Percentiles rank a stretch among this genome's conserved stretches.
Conservation (phyloP, 2,329 filamentous ascomycete genomes). For the Pestalotiopsis fici region DNA sequence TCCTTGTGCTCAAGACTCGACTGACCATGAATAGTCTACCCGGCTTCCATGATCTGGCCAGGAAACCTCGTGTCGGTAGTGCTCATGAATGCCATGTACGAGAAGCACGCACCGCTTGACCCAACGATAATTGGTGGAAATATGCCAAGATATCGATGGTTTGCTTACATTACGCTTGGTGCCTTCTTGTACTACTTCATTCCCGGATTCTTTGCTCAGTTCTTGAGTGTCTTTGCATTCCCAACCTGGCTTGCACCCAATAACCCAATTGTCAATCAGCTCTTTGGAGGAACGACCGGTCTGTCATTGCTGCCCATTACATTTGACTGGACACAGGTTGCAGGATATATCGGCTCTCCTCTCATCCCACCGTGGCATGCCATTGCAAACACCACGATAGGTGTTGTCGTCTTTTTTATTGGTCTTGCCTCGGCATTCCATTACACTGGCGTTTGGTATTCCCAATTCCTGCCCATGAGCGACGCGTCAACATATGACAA, state of each 20-base stretch:
- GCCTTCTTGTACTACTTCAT: conserved; percentile 70
- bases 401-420: conserved; percentile 66
- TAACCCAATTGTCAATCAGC: conserved; percentile 68
- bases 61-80: conserved; percentile 66
- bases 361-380: conserved; percentile 73
- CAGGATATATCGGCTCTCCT: conserved; percentile 68
- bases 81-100: conserved; percentile 74
- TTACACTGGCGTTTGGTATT: conserved; percentile 67
- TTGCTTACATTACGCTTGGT: conserved; percentile 55
- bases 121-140: conserved; percentile 60
- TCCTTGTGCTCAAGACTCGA: neutral
- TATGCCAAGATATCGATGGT: conserved; percentile 68
- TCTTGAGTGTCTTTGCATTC: conserved; percentile 70
- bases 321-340: conserved; percentile 76
- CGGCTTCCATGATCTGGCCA: conserved; percentile 76
- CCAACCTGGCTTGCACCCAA: conserved; percentile 72
- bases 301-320: conserved; percentile 70
- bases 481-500: conserved; percentile 74
- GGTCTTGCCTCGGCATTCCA: conserved; percentile 61
- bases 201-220: conserved; percentile 69
- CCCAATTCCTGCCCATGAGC: conserved; percentile 66
- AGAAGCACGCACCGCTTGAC: conserved; percentile 51
- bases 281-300: conserved; percentile 71
- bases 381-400: conserved; percentile 72
- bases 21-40: conserved; percentile 47